Percentiles rank a stretch among this genome's conserved stretches.
These are phyloP conservation scores for Phyllachora maydis DNA, from an alignment of 2,329 filamentous ascomycete species.

Conservation along the genomic window DNA sequence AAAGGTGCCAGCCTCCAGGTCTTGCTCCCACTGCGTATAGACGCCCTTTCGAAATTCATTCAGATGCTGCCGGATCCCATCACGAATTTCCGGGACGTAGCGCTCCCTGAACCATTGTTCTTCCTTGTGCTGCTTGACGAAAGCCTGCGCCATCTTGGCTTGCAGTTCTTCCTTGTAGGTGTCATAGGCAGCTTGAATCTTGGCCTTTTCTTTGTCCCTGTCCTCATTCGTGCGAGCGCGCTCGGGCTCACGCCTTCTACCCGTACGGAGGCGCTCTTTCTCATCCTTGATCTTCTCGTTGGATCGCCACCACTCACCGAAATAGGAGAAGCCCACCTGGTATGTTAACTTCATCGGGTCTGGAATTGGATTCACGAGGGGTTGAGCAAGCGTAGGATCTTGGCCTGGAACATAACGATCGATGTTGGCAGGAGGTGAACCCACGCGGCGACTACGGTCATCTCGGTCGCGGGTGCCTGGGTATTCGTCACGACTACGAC, in stretches of 20 bases:
- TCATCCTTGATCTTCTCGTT: constrained; percentile 72
- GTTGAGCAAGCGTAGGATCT: constrained; percentile 24
- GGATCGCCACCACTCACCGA: constrained; percentile 69
- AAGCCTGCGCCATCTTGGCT: constrained; percentile 65
- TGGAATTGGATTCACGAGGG: constrained; percentile 41
- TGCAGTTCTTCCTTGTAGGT: constrained; percentile 48
- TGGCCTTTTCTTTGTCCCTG: constrained; percentile 57
- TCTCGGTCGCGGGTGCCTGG: constrained; percentile 21
- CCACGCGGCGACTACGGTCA: constrained; percentile 30
- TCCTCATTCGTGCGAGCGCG: constrained; percentile 47
- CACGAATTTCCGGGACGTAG: constrained; percentile 68
- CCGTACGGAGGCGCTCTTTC: constrained; percentile 49
- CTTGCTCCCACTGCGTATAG: constrained; percentile 76
- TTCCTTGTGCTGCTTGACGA: constrained; percentile 79
- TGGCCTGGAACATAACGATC: constrained; percentile 72
- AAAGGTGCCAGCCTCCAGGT: constrained; percentile 68
- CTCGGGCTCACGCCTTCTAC: constrained; percentile 45
- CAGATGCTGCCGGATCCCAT: constrained; percentile 53
- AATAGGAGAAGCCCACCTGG: constrained; percentile 72
- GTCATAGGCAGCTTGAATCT: constrained; percentile 53
- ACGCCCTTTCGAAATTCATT: constrained; percentile 60
- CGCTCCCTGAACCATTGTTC: constrained; percentile 98
- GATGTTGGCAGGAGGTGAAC: constrained; percentile 49
- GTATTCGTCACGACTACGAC: constrained; percentile 49
- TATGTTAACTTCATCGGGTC: constrained; percentile 56